A percentile compares a stretch with the other conserved stretches of the same genome.
Conservation (phyloP, 1,139 yeast species). For the Taphrina wiesneri region DNA sequence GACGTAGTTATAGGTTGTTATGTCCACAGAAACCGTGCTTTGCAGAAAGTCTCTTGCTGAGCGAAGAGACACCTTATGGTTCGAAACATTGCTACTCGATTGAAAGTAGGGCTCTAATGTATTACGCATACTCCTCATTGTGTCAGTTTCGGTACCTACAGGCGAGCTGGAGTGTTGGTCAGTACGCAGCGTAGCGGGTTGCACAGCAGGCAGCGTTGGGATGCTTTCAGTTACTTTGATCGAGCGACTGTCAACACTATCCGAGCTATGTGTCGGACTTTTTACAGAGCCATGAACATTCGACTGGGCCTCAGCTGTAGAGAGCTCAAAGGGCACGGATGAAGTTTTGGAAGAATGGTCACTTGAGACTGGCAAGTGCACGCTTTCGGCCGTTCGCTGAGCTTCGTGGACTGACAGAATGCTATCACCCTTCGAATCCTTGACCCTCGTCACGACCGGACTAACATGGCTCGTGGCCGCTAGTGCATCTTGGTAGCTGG, state of each 20-base stretch:
- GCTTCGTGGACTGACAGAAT: not conserved
- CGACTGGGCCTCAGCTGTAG: too few relatives aligned
- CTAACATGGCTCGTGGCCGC: not conserved
- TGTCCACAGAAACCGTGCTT: not conserved
- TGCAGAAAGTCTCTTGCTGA: not conserved
- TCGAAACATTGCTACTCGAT: not conserved
- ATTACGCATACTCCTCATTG: not conserved
- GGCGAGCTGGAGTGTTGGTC: not conserved
- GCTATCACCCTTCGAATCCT: not conserved
- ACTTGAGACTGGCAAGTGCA: too few relatives aligned
- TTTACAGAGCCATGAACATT: too few relatives aligned
- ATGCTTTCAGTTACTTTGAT: too few relatives aligned
- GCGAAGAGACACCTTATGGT: not conserved
- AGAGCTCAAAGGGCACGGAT: too few relatives aligned
- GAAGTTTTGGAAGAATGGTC: too few relatives aligned
- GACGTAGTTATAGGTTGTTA: constrained; percentile 6
- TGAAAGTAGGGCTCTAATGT: not conserved
- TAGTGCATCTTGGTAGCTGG: not conserved
- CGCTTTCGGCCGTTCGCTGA: too few relatives aligned
- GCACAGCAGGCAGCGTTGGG: too few relatives aligned
- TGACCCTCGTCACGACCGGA: not conserved
- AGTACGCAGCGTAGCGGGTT: too few relatives aligned
- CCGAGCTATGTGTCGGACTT: too few relatives aligned
- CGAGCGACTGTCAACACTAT: too few relatives aligned
- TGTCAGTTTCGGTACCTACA: not conserved